phyloP scores from a whole-genome alignment of 108 stramenopile species.

The Fistulifera pelliculosa region DNA sequence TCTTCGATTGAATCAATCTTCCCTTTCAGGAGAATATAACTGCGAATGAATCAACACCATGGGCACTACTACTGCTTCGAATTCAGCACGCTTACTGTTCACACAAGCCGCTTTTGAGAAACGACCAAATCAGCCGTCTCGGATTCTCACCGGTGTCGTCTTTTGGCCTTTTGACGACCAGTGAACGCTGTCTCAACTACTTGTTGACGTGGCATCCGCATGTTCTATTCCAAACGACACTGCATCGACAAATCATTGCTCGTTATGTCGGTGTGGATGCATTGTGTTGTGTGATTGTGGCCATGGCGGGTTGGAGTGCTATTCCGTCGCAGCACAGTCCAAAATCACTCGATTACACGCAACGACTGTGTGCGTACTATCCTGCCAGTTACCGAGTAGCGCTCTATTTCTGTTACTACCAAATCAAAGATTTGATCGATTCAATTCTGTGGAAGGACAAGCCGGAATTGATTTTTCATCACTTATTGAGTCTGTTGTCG shows the following conservation, averaged over 20 bases:
- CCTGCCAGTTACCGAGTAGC: constrained; percentile 39
- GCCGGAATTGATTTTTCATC: constrained; percentile 67
- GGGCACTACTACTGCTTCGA: no score
- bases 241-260: constrained; percentile 62
- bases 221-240: constrained; percentile 36
- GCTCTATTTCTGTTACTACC: constrained; percentile 64
- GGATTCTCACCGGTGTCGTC: no score
- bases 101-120: no score
- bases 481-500: constrained; percentile 49
- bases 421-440: constrained; percentile 79
- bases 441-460: constrained; percentile 77
- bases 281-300: constrained; percentile 32
- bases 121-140: no score
- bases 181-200: no score
- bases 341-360: constrained; percentile 34
- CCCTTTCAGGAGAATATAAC: no score
- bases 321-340: background rate
- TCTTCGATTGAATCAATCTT: no score
- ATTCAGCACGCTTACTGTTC: no score
- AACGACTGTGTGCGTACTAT: constrained; percentile 52
- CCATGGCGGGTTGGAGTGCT: constrained; percentile 32
- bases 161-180: no score
- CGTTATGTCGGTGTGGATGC: constrained; percentile 71
- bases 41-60: no score
- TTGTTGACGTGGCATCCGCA: constrained; percentile 11